A percentile compares a stretch with the other conserved stretches of the same genome.
Conservation (phyloP, 768 basidiomycete genomes). For the Phylloporus rhodoxanthus region DNA sequence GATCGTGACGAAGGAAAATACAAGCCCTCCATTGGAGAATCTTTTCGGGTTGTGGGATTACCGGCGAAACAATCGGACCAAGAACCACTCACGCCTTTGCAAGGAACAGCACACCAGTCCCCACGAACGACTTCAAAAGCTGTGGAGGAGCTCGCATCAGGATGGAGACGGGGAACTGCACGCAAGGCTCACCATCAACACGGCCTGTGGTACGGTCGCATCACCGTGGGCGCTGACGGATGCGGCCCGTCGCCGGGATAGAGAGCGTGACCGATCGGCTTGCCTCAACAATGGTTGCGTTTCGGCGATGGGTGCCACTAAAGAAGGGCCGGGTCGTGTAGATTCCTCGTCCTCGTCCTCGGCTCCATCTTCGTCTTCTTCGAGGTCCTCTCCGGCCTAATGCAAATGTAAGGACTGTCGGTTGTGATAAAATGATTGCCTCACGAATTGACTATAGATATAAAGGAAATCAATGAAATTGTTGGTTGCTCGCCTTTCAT, state of each 20-base stretch:
- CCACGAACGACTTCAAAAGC: conserved; percentile 91
- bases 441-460: conserved; percentile 92
- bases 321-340: conserved; percentile 18
- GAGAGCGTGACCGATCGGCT: conserved; percentile 39
- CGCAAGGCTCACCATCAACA: conserved; percentile 68
- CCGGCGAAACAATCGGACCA: neutral
- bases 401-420: conserved; percentile 2
- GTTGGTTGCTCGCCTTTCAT: conserved; percentile 59
- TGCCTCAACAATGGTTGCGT: conserved; percentile 50
- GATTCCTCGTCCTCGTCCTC: conserved; percentile 59
- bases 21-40: conserved; percentile 91
- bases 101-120: conserved; percentile 92
- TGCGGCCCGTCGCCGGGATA: conserved; percentile 46
- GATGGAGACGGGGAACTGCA: conserved; percentile 1
- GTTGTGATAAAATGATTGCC: conserved; percentile 26
- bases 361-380: conserved; percentile 72
- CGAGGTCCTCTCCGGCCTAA: conserved; percentile 87
- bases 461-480: conserved; percentile 95
- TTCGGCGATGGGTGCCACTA: conserved; percentile 31
- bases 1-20: conserved; percentile 80
- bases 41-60: conserved; percentile 34
- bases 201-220: conserved; percentile 85
- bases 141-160: conserved; percentile 24
- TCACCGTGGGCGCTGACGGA: conserved; percentile 71
- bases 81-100: conserved; percentile 68